Evolutionary conservation across 2,329 filamentous ascomycete genomes (phyloP), one percentile per base, ranked within the genome.

Genomic region (Dactylellina sp.): DNA sequence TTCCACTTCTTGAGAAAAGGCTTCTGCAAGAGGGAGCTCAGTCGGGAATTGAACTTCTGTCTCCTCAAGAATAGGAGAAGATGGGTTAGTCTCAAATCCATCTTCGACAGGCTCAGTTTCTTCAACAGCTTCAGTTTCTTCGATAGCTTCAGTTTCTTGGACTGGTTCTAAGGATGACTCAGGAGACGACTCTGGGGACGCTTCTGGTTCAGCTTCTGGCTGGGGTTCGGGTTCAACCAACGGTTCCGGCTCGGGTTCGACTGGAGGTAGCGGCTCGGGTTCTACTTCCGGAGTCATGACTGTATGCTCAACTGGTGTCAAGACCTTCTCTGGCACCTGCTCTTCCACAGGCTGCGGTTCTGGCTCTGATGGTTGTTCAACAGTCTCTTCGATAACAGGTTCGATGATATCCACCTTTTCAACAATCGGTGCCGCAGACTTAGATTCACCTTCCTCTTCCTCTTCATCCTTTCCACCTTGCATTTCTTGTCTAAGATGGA

Each of bases 401-500:
- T 60, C 56, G 18, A 20, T 40, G 7, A 46, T 24, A 5, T 65
- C 24, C 46, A 75, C 59, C 4, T 52, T 60, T 37, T 77, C 75
- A 7, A 47, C 50, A 6, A 70, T 60, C 9, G 71, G 74, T 37
- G 44, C 61, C 32, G 66, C 70, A 11, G 28, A 59, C 50, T 11
- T 68, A 61, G 44, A 55, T 44, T 7, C 44, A 63, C 28, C 9
- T 46, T 75, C 75, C 22, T 71, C 76, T 25, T 77, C 71, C 1
- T 68, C 76, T 28, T 78, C 77, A n/a, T 76, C 75, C 64, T 77
- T 76, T 42, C 76, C 71, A 7, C 77, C 76, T 40, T 78, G 77
- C 53, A 78, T 77, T 44, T 78, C 77, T 46, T 78, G 76, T 42
- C 77, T 75, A 9, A 79, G 62, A 22, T 77, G 71, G n/a, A 79